Percentiles rank a stretch among this genome's conserved stretches.
These are phyloP conservation scores for Parachlorella kessleri DNA, from an alignment of 139 green algal species.

Conservation along the genomic window DNA sequence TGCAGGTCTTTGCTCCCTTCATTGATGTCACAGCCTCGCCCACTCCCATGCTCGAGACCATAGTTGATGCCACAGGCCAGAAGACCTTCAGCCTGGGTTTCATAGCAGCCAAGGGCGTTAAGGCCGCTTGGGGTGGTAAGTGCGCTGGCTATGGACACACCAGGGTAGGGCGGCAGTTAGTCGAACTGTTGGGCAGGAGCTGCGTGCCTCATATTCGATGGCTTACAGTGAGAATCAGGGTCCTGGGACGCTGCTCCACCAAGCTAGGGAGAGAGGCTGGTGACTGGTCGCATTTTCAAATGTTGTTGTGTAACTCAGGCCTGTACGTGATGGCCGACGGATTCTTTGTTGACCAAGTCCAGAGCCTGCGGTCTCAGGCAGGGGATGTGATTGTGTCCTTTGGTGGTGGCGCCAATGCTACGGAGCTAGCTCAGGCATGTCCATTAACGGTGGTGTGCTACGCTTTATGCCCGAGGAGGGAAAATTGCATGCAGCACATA, in stretches of 20 bases:
- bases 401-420: background rate
- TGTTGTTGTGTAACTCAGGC: no score
- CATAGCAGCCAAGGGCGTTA: background rate
- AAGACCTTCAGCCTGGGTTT: slow-evolving; percentile 16
- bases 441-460: no score
- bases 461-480: no score
- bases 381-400: slow-evolving; percentile 22
- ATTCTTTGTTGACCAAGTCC: slow-evolving; percentile 12
- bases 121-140: slow-evolving; percentile 13
- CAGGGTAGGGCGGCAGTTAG: no score
- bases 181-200: no score
- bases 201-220: no score
- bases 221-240: no score
- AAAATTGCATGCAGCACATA: no score
- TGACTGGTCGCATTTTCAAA: no score
- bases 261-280: no score
- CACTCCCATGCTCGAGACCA: slow-evolving; percentile 5
- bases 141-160: no score
- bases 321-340: background rate
- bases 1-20: slow-evolving; percentile 15
- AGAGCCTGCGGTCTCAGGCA: background rate
- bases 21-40: background rate
- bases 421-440: slow-evolving; percentile 14
- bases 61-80: background rate
- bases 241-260: no score